Evolutionary conservation across 1,284 basidiomycete species (phyloP), one percentile per base, ranked within the genome.

Genomic region (Vanrija sp.): DNA sequence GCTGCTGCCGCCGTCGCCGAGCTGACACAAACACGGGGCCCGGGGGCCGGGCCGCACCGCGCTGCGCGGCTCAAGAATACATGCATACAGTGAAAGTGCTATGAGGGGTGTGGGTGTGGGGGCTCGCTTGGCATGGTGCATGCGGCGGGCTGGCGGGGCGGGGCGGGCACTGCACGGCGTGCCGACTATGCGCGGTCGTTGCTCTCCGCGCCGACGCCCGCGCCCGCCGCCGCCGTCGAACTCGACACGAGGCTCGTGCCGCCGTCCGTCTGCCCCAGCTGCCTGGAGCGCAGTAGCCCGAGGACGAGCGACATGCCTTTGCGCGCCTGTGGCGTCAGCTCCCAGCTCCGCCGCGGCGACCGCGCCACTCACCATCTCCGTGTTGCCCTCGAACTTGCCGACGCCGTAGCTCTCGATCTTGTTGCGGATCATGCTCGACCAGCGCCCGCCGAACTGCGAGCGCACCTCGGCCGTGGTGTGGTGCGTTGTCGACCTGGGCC

Each of bases 301-400:
- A 76, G 62, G 36, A 76, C 70, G n/a, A 76, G 61, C 22, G 72
- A 69, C 75, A 76, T 75, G 48, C 75, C 75, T 57, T 74, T 67
- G 3, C 72, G 62, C 16, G 75, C 66, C 73, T 75, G 56, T 4
- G 3, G 27, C 41, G n/a, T 31, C 25, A 27, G 25, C 8, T 16
- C 16, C 8, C 27, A 4, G 10, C 4, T 43, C 7, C 24, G 8
- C 20, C 42, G 14, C 20, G 12, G 20, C 42, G 12, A 1, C n/a
- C 14, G 25, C 25, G 25, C 25, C 45, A 67, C 72, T 49, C 48
- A 70, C 75, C 22, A 62, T 64, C 49, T 74, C 70, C 15, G 71
- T 65, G 56, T 75, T 75, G 6, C 62, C 67, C 46, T 75, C 72
- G 47, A 75, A 75, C 56, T 72, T 72, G 39, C 69, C 69, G 14